Percentiles rank a stretch among this genome's conserved stretches.
These are phyloP conservation scores for Paramarasmius palmivorus DNA, from an alignment of 1,284 basidiomycete species.

Conservation along the genomic window DNA sequence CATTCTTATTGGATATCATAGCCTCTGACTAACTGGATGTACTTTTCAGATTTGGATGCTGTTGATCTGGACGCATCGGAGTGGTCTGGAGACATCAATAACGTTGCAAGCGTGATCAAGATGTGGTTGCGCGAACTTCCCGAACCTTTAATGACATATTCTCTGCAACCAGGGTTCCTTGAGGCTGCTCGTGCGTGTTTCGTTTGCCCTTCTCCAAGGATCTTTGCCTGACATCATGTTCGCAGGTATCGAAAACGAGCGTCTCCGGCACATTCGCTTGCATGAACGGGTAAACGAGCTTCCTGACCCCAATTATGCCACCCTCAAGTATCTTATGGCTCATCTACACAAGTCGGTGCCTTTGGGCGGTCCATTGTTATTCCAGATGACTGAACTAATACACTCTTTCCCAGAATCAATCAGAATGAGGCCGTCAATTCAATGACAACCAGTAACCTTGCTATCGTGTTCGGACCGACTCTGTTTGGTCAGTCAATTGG, in stretches of 20 bases:
- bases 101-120: conserved; percentile 91
- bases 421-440: conserved; percentile 80
- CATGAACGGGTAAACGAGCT: conserved; percentile 98
- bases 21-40: conserved; percentile 1
- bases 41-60: conserved; percentile 75
- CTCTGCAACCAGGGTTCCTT: conserved; percentile 88
- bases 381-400: conserved; percentile 4
- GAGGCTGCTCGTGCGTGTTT: conserved; percentile 87
- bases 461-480: conserved; percentile 97
- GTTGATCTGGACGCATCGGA: conserved; percentile 88
- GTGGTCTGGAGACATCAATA: conserved; percentile 94
- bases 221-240: conserved; percentile 10
- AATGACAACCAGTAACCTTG: conserved; percentile 93
- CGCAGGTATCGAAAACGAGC: conserved; percentile 89
- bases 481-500: conserved; percentile 65
- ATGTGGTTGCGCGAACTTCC: conserved; percentile 97
- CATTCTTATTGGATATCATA: background rate
- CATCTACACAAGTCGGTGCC: conserved; percentile 81
- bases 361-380: background rate
- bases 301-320: conserved; percentile 97
- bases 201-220: conserved; percentile 3
- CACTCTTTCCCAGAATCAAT: conserved; percentile 56
- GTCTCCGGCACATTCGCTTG: conserved; percentile 89
- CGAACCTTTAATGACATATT: conserved; percentile 87
- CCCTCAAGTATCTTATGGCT: conserved; percentile 93